These are phyloP conservation scores for Penicillium vulpinum DNA, from an alignment of 2,329 filamentous ascomycete genomes.

Conservation along the genomic window DNA sequence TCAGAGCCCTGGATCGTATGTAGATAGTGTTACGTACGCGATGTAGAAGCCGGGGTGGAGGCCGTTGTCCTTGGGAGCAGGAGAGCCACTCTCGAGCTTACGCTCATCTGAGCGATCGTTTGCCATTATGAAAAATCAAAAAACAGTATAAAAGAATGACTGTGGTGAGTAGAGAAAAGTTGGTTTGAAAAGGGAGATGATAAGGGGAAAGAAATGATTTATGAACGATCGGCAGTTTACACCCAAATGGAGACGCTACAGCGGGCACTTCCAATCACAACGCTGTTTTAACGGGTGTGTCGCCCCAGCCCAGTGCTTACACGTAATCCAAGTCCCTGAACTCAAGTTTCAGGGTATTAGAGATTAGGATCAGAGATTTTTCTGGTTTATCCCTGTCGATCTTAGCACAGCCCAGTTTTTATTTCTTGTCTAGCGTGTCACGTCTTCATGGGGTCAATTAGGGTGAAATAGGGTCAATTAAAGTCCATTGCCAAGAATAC, in stretches of 20 bases:
- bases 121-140: constrained; percentile 21
- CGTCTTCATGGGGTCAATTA: not conserved
- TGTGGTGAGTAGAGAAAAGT: constrained; percentile 21
- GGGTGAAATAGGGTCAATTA: not conserved
- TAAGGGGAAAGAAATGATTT: constrained; percentile 13
- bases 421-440: not conserved
- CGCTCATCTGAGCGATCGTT: constrained; percentile 29
- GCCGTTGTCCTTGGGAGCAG: constrained; percentile 23
- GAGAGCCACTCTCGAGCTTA: constrained; percentile 25
- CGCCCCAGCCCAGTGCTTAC: constrained; percentile 1
- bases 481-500: not conserved
- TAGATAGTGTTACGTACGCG: constrained; percentile 24
- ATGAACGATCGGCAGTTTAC: constrained; percentile 13
- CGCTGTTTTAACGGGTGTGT: not conserved
- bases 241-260: constrained; percentile 3
- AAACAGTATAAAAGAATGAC: constrained; percentile 27
- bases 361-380: not conserved
- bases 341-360: not conserved
- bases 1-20: too few relatives aligned
- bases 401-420: not conserved
- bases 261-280: constrained; percentile 8
- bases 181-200: not conserved
- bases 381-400: constrained; percentile 9
- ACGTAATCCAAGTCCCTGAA: constrained; percentile 4
- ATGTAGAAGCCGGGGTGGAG: constrained; percentile 34